These are phyloP conservation scores for Rubia peregrina DNA, from an alignment of 305 asterid species.

Conservation along the genomic window DNA sequence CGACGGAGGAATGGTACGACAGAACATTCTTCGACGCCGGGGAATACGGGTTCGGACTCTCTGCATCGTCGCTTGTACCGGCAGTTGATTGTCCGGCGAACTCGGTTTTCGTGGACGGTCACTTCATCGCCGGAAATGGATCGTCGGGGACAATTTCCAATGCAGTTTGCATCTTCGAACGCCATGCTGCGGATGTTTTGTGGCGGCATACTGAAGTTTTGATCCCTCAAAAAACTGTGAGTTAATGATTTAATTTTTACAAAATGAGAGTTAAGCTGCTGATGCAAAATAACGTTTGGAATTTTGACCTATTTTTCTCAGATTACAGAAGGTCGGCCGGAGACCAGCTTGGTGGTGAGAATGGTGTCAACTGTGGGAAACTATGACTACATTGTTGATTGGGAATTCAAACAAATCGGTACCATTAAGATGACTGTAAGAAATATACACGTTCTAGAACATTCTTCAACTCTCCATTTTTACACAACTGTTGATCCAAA, in stretches of 20 bases:
- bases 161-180: constrained; percentile 48
- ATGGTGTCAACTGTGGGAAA: constrained; percentile 57
- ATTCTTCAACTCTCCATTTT: not conserved
- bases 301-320: constrained; percentile 13
- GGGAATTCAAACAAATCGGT: constrained; percentile 65
- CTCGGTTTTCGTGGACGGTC: constrained; percentile 49
- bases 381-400: constrained; percentile 66
- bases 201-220: constrained; percentile 62
- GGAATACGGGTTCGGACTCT: constrained; percentile 45
- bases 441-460: not conserved
- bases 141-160: constrained; percentile 28
- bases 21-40: constrained; percentile 53
- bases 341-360: constrained; percentile 51
- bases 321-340: constrained; percentile 44
- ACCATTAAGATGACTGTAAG: constrained; percentile 49
- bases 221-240: constrained; percentile 32
- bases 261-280: too few species aligned
- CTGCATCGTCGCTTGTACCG: constrained; percentile 43
- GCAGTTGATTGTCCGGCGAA: constrained; percentile 48
- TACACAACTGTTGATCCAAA: not conserved
- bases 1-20: constrained; percentile 56
- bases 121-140: constrained; percentile 38
- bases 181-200: constrained; percentile 43
- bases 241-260: not conserved
- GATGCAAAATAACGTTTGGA: too few species aligned